Percentiles rank a stretch among this genome's conserved stretches.
Evolutionary conservation across 2,329 filamentous ascomycete genomes (phyloP).

Genomic region (Diaporthe humulicola): DNA sequence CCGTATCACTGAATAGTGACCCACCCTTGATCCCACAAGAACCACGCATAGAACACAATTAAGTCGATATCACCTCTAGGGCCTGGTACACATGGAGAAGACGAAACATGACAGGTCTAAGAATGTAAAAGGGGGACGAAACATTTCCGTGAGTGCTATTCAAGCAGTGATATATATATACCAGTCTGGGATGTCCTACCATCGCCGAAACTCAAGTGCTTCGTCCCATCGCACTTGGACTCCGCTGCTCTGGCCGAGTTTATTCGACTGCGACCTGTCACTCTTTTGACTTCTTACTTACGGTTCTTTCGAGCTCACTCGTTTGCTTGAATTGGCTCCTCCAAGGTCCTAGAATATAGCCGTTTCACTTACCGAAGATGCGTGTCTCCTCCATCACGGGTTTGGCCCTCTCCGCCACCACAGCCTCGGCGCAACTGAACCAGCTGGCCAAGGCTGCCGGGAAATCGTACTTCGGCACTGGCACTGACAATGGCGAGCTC

Average conservation of each 20-base stretch:
- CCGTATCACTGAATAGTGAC: not conserved
- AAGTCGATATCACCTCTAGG: not conserved
- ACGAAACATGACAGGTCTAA: conserved; percentile 2
- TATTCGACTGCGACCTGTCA: not conserved
- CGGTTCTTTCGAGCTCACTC: not conserved
- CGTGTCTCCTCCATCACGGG: conserved; percentile 14
- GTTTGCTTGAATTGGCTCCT: not conserved
- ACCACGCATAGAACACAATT: conserved; percentile 5
- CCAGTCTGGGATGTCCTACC: not conserved
- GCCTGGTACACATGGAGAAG: conserved; percentile 19
- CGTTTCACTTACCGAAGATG: not conserved
- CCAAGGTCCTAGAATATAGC: not conserved
- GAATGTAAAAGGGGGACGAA: not conserved
- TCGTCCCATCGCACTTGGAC: not conserved
- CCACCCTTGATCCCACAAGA: conserved; percentile 8
- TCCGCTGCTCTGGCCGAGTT: not conserved
- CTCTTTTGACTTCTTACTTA: not conserved
- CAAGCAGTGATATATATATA: conserved; percentile 5
- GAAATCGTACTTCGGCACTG: conserved; percentile 71
- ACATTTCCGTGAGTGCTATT: not conserved
- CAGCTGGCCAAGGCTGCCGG: conserved; percentile 36
- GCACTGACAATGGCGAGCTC: conserved; percentile 70
- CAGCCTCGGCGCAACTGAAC: conserved; percentile 40
- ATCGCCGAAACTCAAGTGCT: not conserved
- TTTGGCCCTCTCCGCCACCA: conserved; percentile 6